phyloP scores from a whole-genome alignment of 2,329 filamentous ascomycete species.

The Xylariaceae sp. region DNA sequence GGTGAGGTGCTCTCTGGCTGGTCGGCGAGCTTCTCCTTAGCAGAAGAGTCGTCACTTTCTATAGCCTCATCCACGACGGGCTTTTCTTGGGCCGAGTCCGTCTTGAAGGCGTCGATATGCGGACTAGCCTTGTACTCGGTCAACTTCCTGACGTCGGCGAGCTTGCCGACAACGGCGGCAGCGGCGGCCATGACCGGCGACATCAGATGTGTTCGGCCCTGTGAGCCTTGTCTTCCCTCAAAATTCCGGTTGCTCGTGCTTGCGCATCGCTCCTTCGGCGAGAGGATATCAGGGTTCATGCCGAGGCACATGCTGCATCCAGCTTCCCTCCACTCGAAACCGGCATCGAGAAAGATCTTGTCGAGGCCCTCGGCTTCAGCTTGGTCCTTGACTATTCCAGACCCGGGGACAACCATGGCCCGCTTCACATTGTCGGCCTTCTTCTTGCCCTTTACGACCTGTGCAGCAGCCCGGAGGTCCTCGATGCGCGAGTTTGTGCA shows the following conservation, averaged over 20 bases:
- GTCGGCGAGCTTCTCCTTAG: conserved; percentile 47
- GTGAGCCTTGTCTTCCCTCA: conserved; percentile 89
- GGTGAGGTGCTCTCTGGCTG: conserved; percentile 57
- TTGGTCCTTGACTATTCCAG: conserved; percentile 85
- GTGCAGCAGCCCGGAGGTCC: conserved; percentile 81
- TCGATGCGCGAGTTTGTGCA: conserved; percentile 98
- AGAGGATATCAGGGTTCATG: conserved; percentile 97
- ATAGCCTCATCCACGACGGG: conserved; percentile 46
- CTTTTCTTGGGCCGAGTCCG: conserved; percentile 27
- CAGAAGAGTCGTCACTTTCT: conserved; percentile 38
- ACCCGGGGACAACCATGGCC: conserved; percentile 94
- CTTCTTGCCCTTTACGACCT: conserved; percentile 80
- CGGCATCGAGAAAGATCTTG: conserved; percentile 83
- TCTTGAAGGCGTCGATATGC: conserved; percentile 49
- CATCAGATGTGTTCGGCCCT: conserved; percentile 89
- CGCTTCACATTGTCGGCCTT: conserved; percentile 83
- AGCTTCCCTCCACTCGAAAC: conserved; percentile 96
- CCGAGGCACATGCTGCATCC: conserved; percentile 98
- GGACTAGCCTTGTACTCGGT: conserved; percentile 52
- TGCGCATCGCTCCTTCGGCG: conserved; percentile 86
- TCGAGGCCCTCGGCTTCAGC: conserved; percentile 89
- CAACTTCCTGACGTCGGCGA: conserved; percentile 83
- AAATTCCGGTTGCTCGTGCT: conserved; percentile 97
- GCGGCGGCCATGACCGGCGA: conserved; percentile 95
- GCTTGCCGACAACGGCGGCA: conserved; percentile 80